phyloP scores from a whole-genome alignment of 129 eudicot species.

The Kitagawia praeruptora region DNA sequence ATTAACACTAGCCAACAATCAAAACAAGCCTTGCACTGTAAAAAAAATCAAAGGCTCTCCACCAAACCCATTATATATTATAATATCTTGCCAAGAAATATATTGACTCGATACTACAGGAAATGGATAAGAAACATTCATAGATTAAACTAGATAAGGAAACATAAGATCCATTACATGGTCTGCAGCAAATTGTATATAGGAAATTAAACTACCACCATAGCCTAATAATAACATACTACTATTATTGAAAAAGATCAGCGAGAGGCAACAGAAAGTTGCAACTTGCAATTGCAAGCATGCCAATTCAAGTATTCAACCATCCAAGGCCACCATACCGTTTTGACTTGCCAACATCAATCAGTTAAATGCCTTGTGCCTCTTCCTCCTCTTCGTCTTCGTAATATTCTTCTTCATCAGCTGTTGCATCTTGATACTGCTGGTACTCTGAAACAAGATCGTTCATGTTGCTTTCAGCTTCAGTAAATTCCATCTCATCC shows the following conservation, averaged over 20 bases:
- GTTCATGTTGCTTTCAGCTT: slow-evolving; percentile 7
- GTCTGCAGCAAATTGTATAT: background rate
- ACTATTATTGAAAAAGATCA: background rate
- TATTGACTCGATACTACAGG: background rate
- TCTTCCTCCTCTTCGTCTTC: slow-evolving; percentile 6
- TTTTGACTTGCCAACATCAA: background rate
- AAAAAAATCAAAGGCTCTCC: too few species aligned
- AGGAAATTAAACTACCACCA: background rate
- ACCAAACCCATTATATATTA: background rate
- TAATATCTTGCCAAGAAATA: too few species aligned
- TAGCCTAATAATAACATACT: background rate
- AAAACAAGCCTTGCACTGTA: background rate
- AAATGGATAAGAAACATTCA: background rate
- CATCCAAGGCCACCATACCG: background rate
- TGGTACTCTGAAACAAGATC: slow-evolving; percentile 8
- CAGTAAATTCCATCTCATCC: slow-evolving; percentile 11
- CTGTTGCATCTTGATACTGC: slow-evolving; percentile 10
- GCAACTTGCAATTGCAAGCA: too few species aligned
- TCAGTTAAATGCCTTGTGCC: background rate
- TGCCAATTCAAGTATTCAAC: background rate
- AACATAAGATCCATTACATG: background rate
- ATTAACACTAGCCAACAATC: background rate
- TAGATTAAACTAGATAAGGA: background rate
- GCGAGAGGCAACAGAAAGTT: background rate
- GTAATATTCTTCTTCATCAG: background rate